Conservation (phyloP, 495 filamentous ascomycete genomes). For the Neurospora sp. region DNA sequence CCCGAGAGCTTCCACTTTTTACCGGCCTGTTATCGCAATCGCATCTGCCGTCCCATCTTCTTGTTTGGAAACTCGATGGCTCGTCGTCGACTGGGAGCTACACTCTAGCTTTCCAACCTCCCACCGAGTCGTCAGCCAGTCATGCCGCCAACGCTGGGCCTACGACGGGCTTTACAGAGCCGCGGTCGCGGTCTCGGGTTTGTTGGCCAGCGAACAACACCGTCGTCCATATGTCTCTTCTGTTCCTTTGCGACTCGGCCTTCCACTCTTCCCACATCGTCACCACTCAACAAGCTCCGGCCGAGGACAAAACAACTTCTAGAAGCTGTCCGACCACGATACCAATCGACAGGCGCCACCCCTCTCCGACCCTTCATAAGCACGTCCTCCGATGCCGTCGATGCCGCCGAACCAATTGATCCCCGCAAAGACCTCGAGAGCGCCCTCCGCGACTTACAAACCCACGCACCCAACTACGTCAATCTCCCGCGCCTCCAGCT, state of each 20-base stretch:
- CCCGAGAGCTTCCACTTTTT: background rate
- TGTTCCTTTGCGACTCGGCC: constrained; percentile 25
- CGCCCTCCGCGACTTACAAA: constrained; percentile 51
- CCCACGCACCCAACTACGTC: constrained; percentile 52
- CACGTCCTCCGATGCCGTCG: background rate
- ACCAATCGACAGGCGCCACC: constrained; percentile 12
- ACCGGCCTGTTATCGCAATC: background rate
- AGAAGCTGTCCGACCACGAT: background rate
- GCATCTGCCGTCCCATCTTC: background rate
- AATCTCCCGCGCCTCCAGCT: constrained; percentile 71
- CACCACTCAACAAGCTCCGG: constrained; percentile 1
- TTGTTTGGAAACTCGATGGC: background rate
- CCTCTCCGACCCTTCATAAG: background rate
- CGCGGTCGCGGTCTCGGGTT: constrained; percentile 2
- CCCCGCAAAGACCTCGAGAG: constrained; percentile 47
- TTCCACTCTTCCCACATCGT: background rate
- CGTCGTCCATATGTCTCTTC: constrained; percentile 31
- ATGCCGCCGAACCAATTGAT: background rate
- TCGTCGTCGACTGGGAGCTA: background rate
- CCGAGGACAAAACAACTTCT: background rate
- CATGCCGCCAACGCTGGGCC: constrained; percentile 27
- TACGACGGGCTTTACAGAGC: constrained; percentile 15
- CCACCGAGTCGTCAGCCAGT: background rate
- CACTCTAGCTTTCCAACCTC: background rate
- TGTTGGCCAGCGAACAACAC: background rate